Conservation (phyloP, 2,329 filamentous ascomycete species). For the Venturia carpophila region DNA sequence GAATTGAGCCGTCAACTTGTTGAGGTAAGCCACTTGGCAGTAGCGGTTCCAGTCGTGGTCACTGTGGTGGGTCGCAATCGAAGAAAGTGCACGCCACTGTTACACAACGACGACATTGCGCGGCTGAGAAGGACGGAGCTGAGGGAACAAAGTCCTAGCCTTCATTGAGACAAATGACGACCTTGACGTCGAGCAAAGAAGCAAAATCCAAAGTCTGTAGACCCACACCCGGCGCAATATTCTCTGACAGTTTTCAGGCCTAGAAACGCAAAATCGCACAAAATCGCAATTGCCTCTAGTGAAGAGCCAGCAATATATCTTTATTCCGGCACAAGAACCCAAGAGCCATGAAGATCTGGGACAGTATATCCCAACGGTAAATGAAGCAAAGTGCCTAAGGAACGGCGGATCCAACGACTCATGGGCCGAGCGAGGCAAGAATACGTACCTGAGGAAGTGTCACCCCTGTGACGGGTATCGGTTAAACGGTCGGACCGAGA, state of each 20-base stretch:
- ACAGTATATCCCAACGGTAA: neutral
- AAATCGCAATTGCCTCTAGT: neutral
- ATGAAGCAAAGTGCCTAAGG: neutral
- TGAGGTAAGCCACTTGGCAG: no score
- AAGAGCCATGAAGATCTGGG: neutral
- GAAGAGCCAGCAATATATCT: no score
- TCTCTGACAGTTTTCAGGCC: neutral
- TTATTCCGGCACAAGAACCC: neutral
- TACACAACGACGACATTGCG: no score
- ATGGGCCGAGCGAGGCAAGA: neutral
- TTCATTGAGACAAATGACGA: no score
- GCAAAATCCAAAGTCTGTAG: neutral
- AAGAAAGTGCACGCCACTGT: no score
- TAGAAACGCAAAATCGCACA: neutral
- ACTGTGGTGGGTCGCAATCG: no score
- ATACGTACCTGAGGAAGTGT: neutral
- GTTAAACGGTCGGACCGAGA: neutral
- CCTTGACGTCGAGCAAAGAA: neutral
- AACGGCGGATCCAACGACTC: neutral
- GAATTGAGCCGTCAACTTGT: no score
- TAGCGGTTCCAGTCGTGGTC: no score
- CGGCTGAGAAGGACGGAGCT: no score
- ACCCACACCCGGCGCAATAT: neutral
- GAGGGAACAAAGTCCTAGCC: no score
- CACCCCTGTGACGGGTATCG: neutral